These are phyloP conservation scores for Ammopiptanthus mongolicus DNA, from an alignment of 306 rosid species.

Conservation along the genomic window DNA sequence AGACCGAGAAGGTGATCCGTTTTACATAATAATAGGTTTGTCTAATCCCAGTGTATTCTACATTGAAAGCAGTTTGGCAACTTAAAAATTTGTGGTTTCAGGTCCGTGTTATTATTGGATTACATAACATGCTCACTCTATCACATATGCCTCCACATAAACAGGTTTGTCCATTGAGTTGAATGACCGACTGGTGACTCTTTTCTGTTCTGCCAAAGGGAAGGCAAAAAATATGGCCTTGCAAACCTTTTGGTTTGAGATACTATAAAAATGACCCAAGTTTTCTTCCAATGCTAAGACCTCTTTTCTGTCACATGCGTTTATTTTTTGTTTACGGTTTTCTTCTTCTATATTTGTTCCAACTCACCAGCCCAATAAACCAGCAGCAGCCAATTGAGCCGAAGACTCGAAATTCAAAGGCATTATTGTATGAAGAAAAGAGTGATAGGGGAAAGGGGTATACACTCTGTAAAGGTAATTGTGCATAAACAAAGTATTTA, in stretches of 20 bases:
- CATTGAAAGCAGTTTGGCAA: constrained; percentile 26
- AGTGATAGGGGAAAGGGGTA: constrained; percentile 56
- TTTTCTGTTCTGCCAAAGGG: too few species aligned
- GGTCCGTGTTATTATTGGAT: constrained; percentile 97
- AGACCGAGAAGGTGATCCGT: constrained; percentile 88
- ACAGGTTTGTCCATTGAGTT: constrained; percentile 60
- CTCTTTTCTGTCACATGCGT: neutral
- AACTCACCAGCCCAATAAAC: constrained; percentile 44
- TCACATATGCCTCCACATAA: constrained; percentile 95
- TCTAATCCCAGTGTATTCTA: constrained; percentile 7
- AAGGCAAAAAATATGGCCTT: too few species aligned
- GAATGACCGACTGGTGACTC: neutral
- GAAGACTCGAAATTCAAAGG: constrained; percentile 44
- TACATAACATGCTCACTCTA: constrained; percentile 93
- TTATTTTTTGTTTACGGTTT: constrained; percentile 33
- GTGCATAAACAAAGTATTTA: constrained; percentile 29
- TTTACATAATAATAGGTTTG: constrained; percentile 9
- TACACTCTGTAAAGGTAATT: constrained; percentile 52
- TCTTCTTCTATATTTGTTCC: constrained; percentile 47
- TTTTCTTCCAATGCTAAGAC: neutral
- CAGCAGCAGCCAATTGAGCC: constrained; percentile 45
- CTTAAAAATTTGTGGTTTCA: constrained; percentile 39
- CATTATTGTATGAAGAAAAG: constrained; percentile 65
- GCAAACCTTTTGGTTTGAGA: constrained; percentile 9
- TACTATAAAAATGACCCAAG: neutral